phyloP scores from a whole-genome alignment of 2,329 filamentous ascomycete genomes.

The Penicillium olsonii region DNA sequence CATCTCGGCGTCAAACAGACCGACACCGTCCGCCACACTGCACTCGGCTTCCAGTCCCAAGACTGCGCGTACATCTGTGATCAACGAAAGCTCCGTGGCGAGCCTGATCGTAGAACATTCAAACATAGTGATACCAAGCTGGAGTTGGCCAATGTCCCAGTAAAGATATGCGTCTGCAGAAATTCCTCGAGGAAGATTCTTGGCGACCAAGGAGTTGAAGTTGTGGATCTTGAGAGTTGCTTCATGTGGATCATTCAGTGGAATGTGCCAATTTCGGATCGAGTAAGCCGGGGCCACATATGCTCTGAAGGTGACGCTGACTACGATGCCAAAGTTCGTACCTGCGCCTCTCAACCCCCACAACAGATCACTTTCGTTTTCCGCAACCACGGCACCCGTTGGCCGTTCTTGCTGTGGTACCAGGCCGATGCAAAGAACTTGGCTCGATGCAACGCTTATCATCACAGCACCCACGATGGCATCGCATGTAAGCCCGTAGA shows the following conservation, averaged over 20 bases:
- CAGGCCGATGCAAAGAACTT: constrained; percentile 49
- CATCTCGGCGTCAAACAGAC: constrained; percentile 61
- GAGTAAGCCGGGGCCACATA: constrained; percentile 45
- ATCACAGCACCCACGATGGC: constrained; percentile 55
- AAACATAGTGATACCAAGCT: constrained; percentile 56
- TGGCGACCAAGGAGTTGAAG: constrained; percentile 38
- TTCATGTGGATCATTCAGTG: constrained; percentile 27
- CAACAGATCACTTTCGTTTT: constrained; percentile 55
- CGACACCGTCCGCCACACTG: constrained; percentile 50
- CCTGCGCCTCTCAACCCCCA: constrained; percentile 63
- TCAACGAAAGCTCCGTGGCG: neutral
- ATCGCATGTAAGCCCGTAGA: constrained; percentile 61
- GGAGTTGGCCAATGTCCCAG: constrained; percentile 47
- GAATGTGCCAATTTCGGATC: constrained; percentile 45
- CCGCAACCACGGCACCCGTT: constrained; percentile 40
- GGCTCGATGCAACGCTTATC: constrained; percentile 8
- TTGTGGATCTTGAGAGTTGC: constrained; percentile 39
- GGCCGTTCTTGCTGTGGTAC: constrained; percentile 53
- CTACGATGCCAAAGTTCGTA: constrained; percentile 60
- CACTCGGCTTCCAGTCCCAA: constrained; percentile 37
- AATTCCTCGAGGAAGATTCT: constrained; percentile 42
- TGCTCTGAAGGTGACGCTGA: constrained; percentile 56
- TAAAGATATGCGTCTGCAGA: constrained; percentile 62
- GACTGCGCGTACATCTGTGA: constrained; percentile 8
- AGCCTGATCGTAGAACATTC: constrained; percentile 38